Conservation (phyloP, 139 green algal species). For the Parachlorella kessleri region DNA sequence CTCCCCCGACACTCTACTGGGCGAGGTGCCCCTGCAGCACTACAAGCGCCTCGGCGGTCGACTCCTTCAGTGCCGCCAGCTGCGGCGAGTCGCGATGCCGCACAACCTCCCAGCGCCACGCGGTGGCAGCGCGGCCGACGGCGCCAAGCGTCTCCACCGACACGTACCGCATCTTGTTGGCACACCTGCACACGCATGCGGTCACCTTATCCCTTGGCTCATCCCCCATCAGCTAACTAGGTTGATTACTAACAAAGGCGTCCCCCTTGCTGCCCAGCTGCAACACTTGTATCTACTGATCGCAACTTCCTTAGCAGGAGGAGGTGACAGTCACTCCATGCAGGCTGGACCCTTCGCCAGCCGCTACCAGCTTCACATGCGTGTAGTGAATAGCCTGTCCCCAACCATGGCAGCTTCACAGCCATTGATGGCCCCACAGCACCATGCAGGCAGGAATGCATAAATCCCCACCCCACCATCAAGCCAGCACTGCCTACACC, state of each 20-base stretch:
- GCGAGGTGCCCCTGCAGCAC: constrained; percentile 13
- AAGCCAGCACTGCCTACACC: neutral
- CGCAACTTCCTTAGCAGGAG: too few species aligned
- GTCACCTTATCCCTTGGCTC: too few species aligned
- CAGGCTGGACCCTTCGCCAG: too few species aligned
- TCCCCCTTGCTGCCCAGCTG: neutral
- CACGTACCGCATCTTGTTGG: neutral
- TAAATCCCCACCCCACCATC: neutral
- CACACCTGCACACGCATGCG: neutral
- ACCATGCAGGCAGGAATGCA: neutral
- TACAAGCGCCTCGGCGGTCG: constrained; percentile 9
- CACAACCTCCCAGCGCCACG: constrained; percentile 30
- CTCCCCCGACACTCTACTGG: too few species aligned
- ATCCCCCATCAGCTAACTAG: too few species aligned
- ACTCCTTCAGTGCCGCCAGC: constrained; percentile 13
- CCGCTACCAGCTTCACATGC: too few species aligned
- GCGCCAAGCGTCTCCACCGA: neutral
- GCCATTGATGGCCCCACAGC: too few species aligned
- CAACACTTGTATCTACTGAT: too few species aligned
- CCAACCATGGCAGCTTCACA: too few species aligned
- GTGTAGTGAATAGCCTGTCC: too few species aligned
- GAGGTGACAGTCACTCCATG: too few species aligned
- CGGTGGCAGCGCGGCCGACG: neutral
- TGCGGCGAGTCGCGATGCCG: constrained; percentile 19
- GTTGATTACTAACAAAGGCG: neutral